phyloP scores from a whole-genome alignment of 495 filamentous ascomycete species.

The Aspergillus diversus region DNA sequence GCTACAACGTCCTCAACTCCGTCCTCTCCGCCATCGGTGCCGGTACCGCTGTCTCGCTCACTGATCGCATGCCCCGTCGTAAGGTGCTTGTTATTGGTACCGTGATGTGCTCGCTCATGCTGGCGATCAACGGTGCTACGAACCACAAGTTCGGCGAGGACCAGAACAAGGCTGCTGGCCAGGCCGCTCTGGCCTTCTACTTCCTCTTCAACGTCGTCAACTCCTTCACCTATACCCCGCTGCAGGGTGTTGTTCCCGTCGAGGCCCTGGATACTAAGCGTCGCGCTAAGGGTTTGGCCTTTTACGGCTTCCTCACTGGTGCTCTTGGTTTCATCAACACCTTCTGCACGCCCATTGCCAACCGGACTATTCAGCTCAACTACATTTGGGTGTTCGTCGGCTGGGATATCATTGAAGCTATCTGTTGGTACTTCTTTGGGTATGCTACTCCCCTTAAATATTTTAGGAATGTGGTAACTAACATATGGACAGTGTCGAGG shows the following conservation, averaged over 20 bases:
- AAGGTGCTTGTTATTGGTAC: slow-evolving; percentile 63
- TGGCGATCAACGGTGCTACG: slow-evolving; percentile 44
- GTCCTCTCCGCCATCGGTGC: slow-evolving; percentile 69
- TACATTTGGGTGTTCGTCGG: slow-evolving; percentile 67
- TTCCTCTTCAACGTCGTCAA: slow-evolving; percentile 70
- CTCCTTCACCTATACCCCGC: slow-evolving; percentile 69
- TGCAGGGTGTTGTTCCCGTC: slow-evolving; percentile 72
- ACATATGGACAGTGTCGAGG: slow-evolving; percentile 54
- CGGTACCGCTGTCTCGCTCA: slow-evolving; percentile 65
- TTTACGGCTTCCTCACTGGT: slow-evolving; percentile 60
- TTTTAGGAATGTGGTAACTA: neutral
- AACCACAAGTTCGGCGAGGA: slow-evolving; percentile 22
- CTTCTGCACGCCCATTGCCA: slow-evolving; percentile 59
- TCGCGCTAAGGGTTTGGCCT: slow-evolving; percentile 68
- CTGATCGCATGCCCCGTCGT: slow-evolving; percentile 67
- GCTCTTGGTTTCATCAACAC: slow-evolving; percentile 64
- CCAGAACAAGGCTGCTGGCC: slow-evolving; percentile 50
- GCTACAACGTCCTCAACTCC: slow-evolving; percentile 67
- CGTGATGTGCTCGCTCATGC: slow-evolving; percentile 49
- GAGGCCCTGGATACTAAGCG: slow-evolving; percentile 65
- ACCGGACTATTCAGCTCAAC: slow-evolving; percentile 56
- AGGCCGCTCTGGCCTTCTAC: slow-evolving; percentile 65
- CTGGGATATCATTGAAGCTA: slow-evolving; percentile 61
- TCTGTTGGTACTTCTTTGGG: slow-evolving; percentile 67
- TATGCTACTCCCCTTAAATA: slow-evolving; percentile 22